These are phyloP conservation scores for Danielozyma ontarioensis DNA, from an alignment of 805 yeast genomes.

Conservation along the genomic window DNA sequence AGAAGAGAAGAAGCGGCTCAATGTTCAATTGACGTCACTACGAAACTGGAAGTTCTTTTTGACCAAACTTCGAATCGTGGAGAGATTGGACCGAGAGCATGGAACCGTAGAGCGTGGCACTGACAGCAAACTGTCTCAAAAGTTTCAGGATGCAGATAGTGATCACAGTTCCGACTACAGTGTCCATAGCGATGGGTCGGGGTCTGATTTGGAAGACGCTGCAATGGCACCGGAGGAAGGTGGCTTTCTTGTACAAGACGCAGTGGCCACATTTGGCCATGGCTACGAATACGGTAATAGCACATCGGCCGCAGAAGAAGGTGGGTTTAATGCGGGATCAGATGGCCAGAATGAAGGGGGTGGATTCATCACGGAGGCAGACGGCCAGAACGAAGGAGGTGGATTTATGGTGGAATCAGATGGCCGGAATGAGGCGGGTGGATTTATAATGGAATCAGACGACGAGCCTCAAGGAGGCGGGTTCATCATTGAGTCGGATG, in stretches of 20 bases:
- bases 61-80: constrained; percentile 43
- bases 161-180: constrained; percentile 2
- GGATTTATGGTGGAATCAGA: background rate
- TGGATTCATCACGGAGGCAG: constrained; percentile 9
- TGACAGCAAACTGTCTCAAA: constrained; percentile 5
- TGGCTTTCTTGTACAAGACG: constrained; percentile 13
- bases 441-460: constrained; percentile 1
- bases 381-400: constrained; percentile 4
- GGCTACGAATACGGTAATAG: too few species aligned
- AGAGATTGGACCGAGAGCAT: constrained; percentile 43
- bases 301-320: constrained; percentile 2
- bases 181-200: constrained; percentile 1
- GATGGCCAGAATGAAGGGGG: too few species aligned
- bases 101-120: constrained; percentile 31
- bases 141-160: background rate
- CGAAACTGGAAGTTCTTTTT: constrained; percentile 51
- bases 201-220: constrained; percentile 2
- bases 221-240: constrained; percentile 8
- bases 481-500: too few species aligned
- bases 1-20: constrained; percentile 36
- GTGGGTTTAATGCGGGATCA: constrained; percentile 4
- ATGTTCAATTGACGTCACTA: constrained; percentile 45
- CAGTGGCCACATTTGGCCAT: constrained; percentile 1
- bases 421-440: background rate
- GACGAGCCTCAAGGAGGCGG: too few species aligned